Percentiles rank a stretch among this genome's conserved stretches.
phyloP scores from a whole-genome alignment of 306 rosid species.

The Aeschynomene evenia region DNA sequence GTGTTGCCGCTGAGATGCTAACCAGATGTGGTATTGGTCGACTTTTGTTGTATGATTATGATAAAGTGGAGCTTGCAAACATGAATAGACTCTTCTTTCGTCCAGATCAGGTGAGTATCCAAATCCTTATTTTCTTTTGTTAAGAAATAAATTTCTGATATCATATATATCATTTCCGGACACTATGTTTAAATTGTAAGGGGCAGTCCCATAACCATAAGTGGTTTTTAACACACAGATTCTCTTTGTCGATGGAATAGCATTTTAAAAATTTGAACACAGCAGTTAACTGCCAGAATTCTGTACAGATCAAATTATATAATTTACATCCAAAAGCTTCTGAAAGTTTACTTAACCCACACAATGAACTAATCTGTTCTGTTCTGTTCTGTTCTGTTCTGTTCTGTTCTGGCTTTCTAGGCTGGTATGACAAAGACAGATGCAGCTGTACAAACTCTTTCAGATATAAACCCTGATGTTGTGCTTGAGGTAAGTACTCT shows the following conservation, averaged over 20 bases:
- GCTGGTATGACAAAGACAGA: constrained; percentile 96
- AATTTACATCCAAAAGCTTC: constrained; percentile 18
- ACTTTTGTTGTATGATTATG: constrained; percentile 93
- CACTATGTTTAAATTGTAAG: neutral
- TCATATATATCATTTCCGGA: neutral
- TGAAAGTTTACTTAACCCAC: constrained; percentile 12
- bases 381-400: constrained; percentile 37
- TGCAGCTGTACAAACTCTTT: constrained; percentile 93
- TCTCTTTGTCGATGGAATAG: neutral
- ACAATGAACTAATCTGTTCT: constrained; percentile 28
- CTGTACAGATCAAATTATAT: neutral
- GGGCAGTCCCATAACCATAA: constrained; percentile 17
- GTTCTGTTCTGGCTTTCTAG: constrained; percentile 51
- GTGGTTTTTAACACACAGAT: neutral
- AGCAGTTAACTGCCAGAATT: neutral
- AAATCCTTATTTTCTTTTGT: constrained; percentile 13
- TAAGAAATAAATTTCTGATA: neutral
- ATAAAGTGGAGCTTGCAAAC: constrained; percentile 97
- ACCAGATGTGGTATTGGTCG: constrained; percentile 99
- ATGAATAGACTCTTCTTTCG: constrained; percentile 98
- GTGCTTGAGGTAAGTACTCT: constrained; percentile 68
- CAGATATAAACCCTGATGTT: constrained; percentile 94
- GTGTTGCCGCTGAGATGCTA: constrained; percentile 98
- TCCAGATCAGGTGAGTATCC: constrained; percentile 76
- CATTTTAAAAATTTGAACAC: constrained; percentile 15